Evolutionary conservation across 208 protist genomes (phyloP).

Genomic region (Trypanosoma melophagium): DNA sequence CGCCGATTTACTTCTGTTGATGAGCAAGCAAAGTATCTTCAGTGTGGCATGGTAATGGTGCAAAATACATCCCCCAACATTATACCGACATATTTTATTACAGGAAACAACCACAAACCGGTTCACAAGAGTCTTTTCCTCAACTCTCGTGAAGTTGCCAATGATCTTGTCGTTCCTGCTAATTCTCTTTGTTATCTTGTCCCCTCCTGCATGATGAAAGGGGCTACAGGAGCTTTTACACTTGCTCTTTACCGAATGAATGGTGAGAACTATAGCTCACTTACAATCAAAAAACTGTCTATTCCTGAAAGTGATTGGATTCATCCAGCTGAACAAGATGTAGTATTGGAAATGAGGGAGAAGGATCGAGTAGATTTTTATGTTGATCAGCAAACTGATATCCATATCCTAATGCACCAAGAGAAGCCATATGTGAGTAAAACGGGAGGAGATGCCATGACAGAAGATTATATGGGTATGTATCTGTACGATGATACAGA

Average conservation of each 20-base stretch:
- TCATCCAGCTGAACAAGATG: constrained; percentile 13
- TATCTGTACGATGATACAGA: constrained; percentile 41
- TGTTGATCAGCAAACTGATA: constrained; percentile 24
- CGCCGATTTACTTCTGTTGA: constrained; percentile 22
- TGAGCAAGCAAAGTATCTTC: constrained; percentile 21
- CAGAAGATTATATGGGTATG: constrained; percentile 35
- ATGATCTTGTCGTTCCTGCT: constrained; percentile 25
- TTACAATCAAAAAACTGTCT: constrained; percentile 23
- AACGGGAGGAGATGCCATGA: constrained; percentile 33
- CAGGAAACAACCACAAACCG: constrained; percentile 39
- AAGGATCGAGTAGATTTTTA: constrained; percentile 40
- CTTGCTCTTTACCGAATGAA: constrained; percentile 29
- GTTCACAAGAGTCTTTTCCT: constrained; percentile 35
- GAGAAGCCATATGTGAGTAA: constrained; percentile 32
- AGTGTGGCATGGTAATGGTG: constrained; percentile 28
- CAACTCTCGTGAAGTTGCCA: constrained; percentile 36
- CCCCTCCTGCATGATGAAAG: constrained; percentile 30
- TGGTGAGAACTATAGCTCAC: constrained; percentile 11
- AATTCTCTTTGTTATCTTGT: constrained; percentile 43
- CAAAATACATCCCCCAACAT: constrained; percentile 20
- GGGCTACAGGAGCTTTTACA: constrained; percentile 30
- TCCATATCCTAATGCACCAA: constrained; percentile 37
- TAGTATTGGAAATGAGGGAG: constrained; percentile 25
- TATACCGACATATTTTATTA: constrained; percentile 31
- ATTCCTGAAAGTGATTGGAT: constrained; percentile 33